These are phyloP conservation scores for Fusarium bactridioides DNA, from an alignment of 2,329 filamentous ascomycete species.

Conservation along the genomic window DNA sequence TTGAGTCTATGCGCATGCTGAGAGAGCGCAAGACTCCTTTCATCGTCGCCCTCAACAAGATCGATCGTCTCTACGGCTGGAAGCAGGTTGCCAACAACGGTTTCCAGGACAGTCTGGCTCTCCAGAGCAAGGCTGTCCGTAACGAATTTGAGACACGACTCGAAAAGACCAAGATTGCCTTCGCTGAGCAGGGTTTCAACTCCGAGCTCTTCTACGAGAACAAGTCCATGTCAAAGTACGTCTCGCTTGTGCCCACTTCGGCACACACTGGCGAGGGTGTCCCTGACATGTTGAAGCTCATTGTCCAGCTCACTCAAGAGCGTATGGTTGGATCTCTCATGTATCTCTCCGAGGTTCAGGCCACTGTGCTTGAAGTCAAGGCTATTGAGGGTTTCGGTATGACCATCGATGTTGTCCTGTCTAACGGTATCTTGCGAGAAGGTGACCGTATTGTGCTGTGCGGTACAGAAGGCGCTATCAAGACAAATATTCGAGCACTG, in stretches of 20 bases:
- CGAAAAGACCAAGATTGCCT: slow-evolving; percentile 89
- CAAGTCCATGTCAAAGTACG: slow-evolving; percentile 92
- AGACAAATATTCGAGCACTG: slow-evolving; percentile 92
- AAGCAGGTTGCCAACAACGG: slow-evolving; percentile 99
- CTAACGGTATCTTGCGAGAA: slow-evolving; percentile 93
- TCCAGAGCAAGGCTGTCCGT: slow-evolving; percentile 92
- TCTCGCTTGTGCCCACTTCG: slow-evolving; percentile 96
- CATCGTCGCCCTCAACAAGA: slow-evolving; percentile 99
- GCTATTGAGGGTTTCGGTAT: slow-evolving; percentile 98
- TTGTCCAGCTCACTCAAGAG: slow-evolving; percentile 91
- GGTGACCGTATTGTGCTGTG: slow-evolving; percentile 95
- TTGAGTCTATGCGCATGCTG: slow-evolving; percentile 95
- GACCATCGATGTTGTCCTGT: slow-evolving; percentile 96
- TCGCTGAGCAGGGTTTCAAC: slow-evolving; percentile 97
- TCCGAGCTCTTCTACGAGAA: slow-evolving; percentile 97
- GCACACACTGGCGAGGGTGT: slow-evolving; percentile 99
- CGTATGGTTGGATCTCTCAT: slow-evolving; percentile 97
- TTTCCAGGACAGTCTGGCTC: slow-evolving; percentile 87
- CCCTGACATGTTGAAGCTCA: slow-evolving; percentile 97
- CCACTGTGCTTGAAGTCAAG: slow-evolving; percentile 98
- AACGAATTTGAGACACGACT: slow-evolving; percentile 93
- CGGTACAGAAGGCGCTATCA: slow-evolving; percentile 94
- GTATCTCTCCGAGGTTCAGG: slow-evolving; percentile 98
- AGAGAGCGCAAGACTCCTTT: slow-evolving; percentile 96
- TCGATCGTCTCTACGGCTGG: slow-evolving; percentile 99